These are phyloP conservation scores for Sclerotinia glacialis DNA, from an alignment of 2,329 filamentous ascomycete genomes.

Conservation along the genomic window DNA sequence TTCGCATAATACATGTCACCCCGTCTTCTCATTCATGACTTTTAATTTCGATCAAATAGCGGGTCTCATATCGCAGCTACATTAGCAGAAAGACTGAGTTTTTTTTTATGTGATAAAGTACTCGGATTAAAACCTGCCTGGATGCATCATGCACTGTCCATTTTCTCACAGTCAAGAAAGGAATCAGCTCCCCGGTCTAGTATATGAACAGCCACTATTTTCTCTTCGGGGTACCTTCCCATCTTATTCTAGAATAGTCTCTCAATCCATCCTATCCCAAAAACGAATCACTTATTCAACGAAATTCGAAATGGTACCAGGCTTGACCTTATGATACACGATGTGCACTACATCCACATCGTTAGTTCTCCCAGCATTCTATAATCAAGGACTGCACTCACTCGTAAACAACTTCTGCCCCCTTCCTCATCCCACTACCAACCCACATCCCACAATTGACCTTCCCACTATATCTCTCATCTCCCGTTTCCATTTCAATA, in stretches of 20 bases:
- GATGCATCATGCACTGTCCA: neutral
- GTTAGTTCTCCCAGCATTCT: slow-evolving; percentile 9
- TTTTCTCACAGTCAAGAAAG: neutral
- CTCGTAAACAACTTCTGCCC: slow-evolving; percentile 48
- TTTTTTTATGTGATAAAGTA: neutral
- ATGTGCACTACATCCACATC: slow-evolving; percentile 25
- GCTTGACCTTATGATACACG: slow-evolving; percentile 22
- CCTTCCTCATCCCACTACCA: slow-evolving; percentile 49
- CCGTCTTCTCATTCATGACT: neutral
- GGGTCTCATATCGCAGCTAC: neutral
- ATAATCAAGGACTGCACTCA: slow-evolving; percentile 32
- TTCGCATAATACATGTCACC: neutral
- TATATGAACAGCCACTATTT: neutral
- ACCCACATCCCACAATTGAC: slow-evolving; percentile 52
- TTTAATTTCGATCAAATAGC: neutral
- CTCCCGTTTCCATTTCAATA: slow-evolving; percentile 50
- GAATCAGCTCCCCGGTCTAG: neutral
- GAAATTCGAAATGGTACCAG: neutral
- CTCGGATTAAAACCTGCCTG: neutral
- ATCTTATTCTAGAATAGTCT: neutral
- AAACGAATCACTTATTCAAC: neutral
- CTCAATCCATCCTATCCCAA: neutral
- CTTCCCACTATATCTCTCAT: slow-evolving; percentile 49
- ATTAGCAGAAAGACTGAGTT: neutral
- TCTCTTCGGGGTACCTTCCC: too few species aligned